Conservation (phyloP, 179 eudicot species). For the Silene vulgaris region DNA sequence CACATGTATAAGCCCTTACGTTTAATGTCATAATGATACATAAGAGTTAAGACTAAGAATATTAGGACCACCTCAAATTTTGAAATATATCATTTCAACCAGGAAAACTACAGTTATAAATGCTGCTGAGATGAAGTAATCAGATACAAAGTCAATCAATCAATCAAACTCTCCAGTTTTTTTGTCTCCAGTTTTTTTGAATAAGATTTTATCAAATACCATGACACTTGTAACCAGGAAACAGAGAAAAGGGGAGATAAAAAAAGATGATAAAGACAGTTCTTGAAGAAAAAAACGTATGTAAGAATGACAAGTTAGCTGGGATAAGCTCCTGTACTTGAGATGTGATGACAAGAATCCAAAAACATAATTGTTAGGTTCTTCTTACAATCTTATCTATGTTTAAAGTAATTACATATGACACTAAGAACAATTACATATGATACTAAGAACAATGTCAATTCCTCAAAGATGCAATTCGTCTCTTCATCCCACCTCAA, state of each 20-base stretch:
- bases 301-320: not conserved
- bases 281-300: not conserved
- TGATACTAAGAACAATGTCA: too few relatives aligned
- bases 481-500: not conserved
- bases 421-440: too few relatives aligned
- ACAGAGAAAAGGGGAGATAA: conserved; percentile 1
- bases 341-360: too few relatives aligned
- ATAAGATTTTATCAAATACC: not conserved
- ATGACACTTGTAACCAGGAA: conserved; percentile 1
- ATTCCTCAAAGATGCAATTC: not conserved
- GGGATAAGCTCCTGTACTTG: not conserved
- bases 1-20: not conserved
- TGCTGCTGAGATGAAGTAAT: not conserved
- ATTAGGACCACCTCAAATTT: conserved; percentile 1
- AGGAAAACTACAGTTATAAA: not conserved
- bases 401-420: not conserved
- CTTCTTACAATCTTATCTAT: not conserved
- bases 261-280: not conserved
- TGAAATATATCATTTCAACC: not conserved
- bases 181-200: not conserved
- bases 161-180: not conserved
- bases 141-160: not conserved
- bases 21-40: not conserved
- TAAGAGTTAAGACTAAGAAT: not conserved
- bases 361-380: not conserved